Base-by-base conservation (phyloP, 495 filamentous ascomycete species). In the Aspergillus heteromorphus region DNA sequence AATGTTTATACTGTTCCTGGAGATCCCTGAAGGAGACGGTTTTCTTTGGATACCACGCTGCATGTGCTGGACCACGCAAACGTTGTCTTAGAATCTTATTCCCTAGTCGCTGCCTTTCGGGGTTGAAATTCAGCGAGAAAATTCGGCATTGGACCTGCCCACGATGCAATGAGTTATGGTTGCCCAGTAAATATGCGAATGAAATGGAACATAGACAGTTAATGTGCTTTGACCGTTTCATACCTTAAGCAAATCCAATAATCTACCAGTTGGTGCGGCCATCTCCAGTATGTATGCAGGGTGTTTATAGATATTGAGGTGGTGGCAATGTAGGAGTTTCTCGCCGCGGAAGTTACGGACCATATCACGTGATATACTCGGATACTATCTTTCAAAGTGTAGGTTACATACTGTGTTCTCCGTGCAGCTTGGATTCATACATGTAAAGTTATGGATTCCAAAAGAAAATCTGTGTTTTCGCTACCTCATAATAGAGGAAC, bases 91-190 rank as follows among this genome's bases (percentile, higher is more conserved):
- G 77, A 60, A 97, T 76, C 65, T 91, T 92, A 74, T 90, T 95
- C 57, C 93, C 93, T 40, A 87, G 79, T 58, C 93, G 87, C 51
- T 86, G 67, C 55, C 84, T 72, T 23, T 86, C 75, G 11, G 93
- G 93, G 72, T 98, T 98, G 79, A 83, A 97, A 43, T 88, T 95
- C 21, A 85, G 85, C 45, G 83, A 84, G 79, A 98, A 98, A 69
- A 98, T 84, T 67, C 85, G 83, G 77, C 88, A 95, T 84, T 90
- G 90, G 59, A 83, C 81, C 92, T 96, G 53, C 16, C 40, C 19
- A 21, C 42, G 27, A 13, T 21, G 21, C 13, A 13, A 29, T 47
- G 16, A n/a, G 16, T 29, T 16, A 27, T 9, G 13, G 6, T 9
- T 16, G 8, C 21, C 5, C 21, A 29, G 2, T 4, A 47, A n/a